These are phyloP conservation scores for Phlyctochytrium planicorne DNA, from an alignment of 192 early-diverging fungal genomes.

Conservation along the genomic window DNA sequence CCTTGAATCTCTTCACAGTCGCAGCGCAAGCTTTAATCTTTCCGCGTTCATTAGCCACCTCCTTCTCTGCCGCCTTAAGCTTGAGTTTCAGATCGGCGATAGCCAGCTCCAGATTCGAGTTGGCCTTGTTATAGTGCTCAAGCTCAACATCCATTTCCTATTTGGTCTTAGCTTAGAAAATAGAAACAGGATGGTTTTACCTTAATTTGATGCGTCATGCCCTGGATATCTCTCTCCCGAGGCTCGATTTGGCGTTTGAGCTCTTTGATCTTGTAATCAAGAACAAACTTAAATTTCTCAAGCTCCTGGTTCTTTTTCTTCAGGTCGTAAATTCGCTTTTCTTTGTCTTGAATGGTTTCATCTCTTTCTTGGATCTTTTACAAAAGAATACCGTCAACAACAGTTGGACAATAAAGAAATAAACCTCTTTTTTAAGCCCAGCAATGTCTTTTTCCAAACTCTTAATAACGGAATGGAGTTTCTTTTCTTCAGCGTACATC, in stretches of 20 bases:
- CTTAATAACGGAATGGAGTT: conserved; percentile 61
- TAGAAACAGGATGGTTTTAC: conserved; percentile 17
- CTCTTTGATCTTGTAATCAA: conserved; percentile 69
- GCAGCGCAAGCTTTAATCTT: conserved; percentile 40
- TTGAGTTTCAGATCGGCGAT: conserved; percentile 62
- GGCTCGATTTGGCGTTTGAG: conserved; percentile 66
- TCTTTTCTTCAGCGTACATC: conserved; percentile 62
- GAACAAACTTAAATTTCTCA: conserved; percentile 69
- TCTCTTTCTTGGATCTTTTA: conserved; percentile 62
- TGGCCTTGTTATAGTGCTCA: conserved; percentile 57
- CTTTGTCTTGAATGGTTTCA: conserved; percentile 66
- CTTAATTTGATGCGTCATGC: conserved; percentile 64
- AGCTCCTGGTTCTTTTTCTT: conserved; percentile 72
- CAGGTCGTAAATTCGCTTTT: conserved; percentile 62
- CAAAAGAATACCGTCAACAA: not conserved
- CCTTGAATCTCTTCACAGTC: conserved; percentile 52
- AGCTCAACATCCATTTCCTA: conserved; percentile 64
- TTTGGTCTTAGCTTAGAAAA: not conserved
- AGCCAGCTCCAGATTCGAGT: conserved; percentile 50
- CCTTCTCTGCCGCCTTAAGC: conserved; percentile 58
- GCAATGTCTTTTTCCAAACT: conserved; percentile 64
- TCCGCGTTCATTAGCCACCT: conserved; percentile 45
- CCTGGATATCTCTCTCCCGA: conserved; percentile 55
- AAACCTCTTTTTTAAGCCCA: conserved; percentile 62
- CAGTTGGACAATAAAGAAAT: conserved; percentile 5